phyloP scores from a whole-genome alignment of 106 monocot species.

The Apostasia ramifera region DNA sequence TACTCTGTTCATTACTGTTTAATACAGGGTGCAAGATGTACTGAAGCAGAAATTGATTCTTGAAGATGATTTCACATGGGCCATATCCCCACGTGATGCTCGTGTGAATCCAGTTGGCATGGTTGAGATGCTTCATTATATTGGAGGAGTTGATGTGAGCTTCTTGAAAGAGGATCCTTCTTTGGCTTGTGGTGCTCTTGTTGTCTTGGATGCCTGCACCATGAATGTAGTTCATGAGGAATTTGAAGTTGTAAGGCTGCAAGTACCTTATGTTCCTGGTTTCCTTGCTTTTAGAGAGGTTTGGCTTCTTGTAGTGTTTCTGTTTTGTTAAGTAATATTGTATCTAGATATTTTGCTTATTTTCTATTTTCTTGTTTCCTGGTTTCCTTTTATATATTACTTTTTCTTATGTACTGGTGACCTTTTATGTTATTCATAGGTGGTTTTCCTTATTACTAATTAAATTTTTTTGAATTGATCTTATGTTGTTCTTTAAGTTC shows the following conservation, averaged over 20 bases:
- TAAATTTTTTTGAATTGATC: too few species aligned
- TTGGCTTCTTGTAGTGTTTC: background rate
- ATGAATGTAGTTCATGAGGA: slow-evolving; percentile 64
- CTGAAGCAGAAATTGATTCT: slow-evolving; percentile 51
- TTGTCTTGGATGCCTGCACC: slow-evolving; percentile 55
- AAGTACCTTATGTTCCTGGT: slow-evolving; percentile 76
- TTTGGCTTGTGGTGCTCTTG: slow-evolving; percentile 68
- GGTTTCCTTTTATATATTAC: too few species aligned
- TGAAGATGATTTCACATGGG: slow-evolving; percentile 74
- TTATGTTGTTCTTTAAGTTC: too few species aligned
- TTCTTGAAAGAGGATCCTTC: slow-evolving; percentile 66
- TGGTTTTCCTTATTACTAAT: too few species aligned
- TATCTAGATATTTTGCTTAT: background rate
- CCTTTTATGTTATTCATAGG: too few species aligned
- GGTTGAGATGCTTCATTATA: slow-evolving; percentile 29
- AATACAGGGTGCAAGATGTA: slow-evolving; percentile 51
- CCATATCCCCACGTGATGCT: slow-evolving; percentile 7
- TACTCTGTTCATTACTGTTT: background rate
- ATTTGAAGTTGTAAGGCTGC: slow-evolving; percentile 37
- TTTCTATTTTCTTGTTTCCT: background rate
- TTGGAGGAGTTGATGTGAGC: slow-evolving; percentile 89
- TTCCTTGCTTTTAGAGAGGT: slow-evolving; percentile 96
- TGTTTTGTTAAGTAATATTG: background rate
- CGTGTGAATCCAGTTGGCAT: background rate
- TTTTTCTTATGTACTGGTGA: too few species aligned